phyloP scores from a whole-genome alignment of 495 filamentous ascomycete species.

The Hypoxylon fuscum region DNA sequence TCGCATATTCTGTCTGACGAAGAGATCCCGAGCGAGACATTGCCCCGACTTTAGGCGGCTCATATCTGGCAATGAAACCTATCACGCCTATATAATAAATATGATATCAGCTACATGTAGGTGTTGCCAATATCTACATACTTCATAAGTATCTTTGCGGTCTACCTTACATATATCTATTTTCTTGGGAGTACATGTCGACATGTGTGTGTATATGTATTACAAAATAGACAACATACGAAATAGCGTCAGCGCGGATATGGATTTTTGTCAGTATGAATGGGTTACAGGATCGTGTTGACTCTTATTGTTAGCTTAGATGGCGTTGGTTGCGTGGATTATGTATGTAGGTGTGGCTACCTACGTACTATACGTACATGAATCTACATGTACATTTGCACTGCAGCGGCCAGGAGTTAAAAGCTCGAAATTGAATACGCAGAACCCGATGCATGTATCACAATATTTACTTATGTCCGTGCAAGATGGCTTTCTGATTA shows the following conservation, averaged over 20 bases:
- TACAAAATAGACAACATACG: neutral
- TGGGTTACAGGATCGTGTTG: neutral
- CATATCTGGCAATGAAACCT: neutral
- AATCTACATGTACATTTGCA: too few species aligned
- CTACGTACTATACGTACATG: too few species aligned
- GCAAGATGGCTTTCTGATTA: too few species aligned
- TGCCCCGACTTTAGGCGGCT: slow-evolving; percentile 29
- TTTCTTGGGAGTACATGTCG: too few species aligned
- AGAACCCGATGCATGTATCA: too few species aligned
- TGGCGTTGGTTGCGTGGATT: neutral
- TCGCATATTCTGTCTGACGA: slow-evolving; percentile 38
- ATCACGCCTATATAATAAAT: too few species aligned
- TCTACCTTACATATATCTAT: neutral
- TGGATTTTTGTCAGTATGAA: neutral
- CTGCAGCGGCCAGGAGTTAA: too few species aligned
- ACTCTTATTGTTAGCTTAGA: neutral
- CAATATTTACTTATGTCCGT: too few species aligned
- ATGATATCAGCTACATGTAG: too few species aligned
- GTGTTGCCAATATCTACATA: neutral
- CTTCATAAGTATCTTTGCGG: neutral
- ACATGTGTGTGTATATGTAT: neutral
- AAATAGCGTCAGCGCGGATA: neutral
- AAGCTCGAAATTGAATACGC: too few species aligned
- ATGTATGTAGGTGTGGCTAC: neutral
- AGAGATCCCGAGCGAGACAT: slow-evolving; percentile 38